Base-by-base conservation (phyloP, 2,329 filamentous ascomycete genomes). In the Fusarium virguliforme region DNA sequence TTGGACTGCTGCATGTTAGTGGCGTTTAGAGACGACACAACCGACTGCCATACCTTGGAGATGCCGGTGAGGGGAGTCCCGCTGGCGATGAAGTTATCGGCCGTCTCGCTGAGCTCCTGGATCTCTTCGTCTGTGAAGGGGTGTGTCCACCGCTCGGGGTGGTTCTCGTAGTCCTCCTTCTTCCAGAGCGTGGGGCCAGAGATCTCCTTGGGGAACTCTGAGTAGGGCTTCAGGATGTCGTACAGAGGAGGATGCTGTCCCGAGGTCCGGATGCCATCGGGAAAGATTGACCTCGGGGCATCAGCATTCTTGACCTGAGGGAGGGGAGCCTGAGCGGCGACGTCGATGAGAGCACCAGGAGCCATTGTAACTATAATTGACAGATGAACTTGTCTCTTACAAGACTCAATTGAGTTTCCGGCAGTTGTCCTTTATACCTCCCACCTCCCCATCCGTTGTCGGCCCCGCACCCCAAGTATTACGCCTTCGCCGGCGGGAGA, bases 221-320 rank as follows among this genome's bases (percentile, higher is more conserved):
- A 85, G 80, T 94, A 95, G 0, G 91, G 88, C 61, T 82, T 85
- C 15, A 95, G 79, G 3, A 86, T 81, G 37, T 90, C 84, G 75
- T 91, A 91, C 26, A 92, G 80, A 3, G 93, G 93, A 32, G 87
- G 85, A 72, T 93, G 91, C 78, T 95, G 93, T 37, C 93, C 93
- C 1, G 91, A 87, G 1, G 86, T 88, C 22, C 83, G 81, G 72
- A 85, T 84, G 41, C 84, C 84, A 38, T 86, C 84, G 4, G 84
- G 84, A 72, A 85, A 86, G 54, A 77, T 77, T 55, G 67, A 69
- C 12, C 73, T 73, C 35, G 75, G 75, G 15, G 75, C 75, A 12
- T 77, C 75, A 0, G 72, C 51, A 51, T 72, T 76, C 61, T 77
- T 77, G 10, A 62, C 62, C 18, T 67, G 69, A 5, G 74, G 73